A percentile compares a stretch with the other conserved stretches of the same genome.
Evolutionary conservation across 2,329 filamentous ascomycete genomes (phyloP).

Genomic region (Albifimbria verrucaria): DNA sequence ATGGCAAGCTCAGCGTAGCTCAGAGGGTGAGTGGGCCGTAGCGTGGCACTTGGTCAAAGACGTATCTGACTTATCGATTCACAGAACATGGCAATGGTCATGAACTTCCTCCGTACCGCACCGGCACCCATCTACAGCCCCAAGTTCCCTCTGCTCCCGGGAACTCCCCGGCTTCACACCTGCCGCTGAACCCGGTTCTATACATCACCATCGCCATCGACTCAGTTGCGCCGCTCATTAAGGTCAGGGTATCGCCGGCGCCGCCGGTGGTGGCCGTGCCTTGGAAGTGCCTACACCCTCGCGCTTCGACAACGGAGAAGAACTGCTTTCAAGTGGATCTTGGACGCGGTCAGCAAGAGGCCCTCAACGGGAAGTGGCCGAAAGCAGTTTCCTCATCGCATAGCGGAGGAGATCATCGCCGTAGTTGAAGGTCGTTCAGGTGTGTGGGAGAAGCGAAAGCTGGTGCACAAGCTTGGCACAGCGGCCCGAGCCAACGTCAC

Average conservation of each 20-base stretch:
- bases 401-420: slow-evolving; percentile 82
- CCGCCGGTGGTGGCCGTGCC: slow-evolving; percentile 80
- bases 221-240: slow-evolving; percentile 84
- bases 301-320: slow-evolving; percentile 71
- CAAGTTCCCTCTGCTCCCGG: slow-evolving; percentile 68
- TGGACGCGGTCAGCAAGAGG: slow-evolving; percentile 78
- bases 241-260: slow-evolving; percentile 72
- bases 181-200: slow-evolving; percentile 83
- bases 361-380: slow-evolving; percentile 68
- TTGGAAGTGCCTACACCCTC: slow-evolving; percentile 81
- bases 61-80: slow-evolving; percentile 9
- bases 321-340: slow-evolving; percentile 81
- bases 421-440: slow-evolving; percentile 82
- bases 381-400: slow-evolving; percentile 68
- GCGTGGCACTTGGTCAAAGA: not conserved
- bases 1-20: slow-evolving; percentile 88
- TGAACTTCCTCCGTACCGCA: slow-evolving; percentile 80
- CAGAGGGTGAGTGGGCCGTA: slow-evolving; percentile 63
- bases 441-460: slow-evolving; percentile 79
- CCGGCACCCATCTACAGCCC: slow-evolving; percentile 75
- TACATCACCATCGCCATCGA: slow-evolving; percentile 92
- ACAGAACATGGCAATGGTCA: slow-evolving; percentile 80
- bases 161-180: slow-evolving; percentile 70
- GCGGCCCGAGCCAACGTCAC: slow-evolving; percentile 70
- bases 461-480: slow-evolving; percentile 78